Conservation (phyloP, 257 asterid species). For the Oldenlandia corymbosa region DNA sequence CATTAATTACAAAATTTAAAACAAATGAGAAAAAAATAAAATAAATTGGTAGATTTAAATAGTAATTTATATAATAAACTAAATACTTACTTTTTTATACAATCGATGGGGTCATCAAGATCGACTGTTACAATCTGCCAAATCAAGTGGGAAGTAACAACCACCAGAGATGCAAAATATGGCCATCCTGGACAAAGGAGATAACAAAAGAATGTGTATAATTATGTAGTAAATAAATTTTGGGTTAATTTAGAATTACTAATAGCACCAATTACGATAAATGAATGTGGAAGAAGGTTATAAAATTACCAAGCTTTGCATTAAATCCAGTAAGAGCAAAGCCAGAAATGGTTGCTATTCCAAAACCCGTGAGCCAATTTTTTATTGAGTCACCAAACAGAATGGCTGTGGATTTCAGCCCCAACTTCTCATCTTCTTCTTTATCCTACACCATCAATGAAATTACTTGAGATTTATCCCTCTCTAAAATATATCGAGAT, state of each 20-base stretch:
- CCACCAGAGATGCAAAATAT: constrained; percentile 40
- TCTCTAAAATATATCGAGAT: too few species aligned
- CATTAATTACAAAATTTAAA: too few species aligned
- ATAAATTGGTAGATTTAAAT: too few species aligned
- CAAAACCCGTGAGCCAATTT: constrained; percentile 54
- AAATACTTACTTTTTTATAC: constrained; percentile 60
- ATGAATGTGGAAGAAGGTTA: too few species aligned
- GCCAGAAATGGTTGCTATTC: constrained; percentile 49
- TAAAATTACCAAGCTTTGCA: too few species aligned
- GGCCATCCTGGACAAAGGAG: constrained; percentile 44
- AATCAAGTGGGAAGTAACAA: constrained; percentile 47
- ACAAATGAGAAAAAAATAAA: too few species aligned
- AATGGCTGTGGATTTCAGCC: too few species aligned
- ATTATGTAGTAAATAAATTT: too few species aligned
- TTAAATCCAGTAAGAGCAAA: constrained; percentile 53
- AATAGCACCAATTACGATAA: too few species aligned
- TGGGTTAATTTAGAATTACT: constrained; percentile 38
- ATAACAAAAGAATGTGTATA: neutral
- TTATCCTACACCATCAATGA: constrained; percentile 69
- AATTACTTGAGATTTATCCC: too few species aligned
- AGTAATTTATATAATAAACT: too few species aligned
- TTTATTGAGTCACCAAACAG: constrained; percentile 29
- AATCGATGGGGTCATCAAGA: constrained; percentile 55
- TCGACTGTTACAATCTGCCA: constrained; percentile 66
- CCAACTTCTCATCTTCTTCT: constrained; percentile 49